Base-by-base conservation (phyloP, 2,329 filamentous ascomycete genomes). In the Colletotrichum coccodes region DNA sequence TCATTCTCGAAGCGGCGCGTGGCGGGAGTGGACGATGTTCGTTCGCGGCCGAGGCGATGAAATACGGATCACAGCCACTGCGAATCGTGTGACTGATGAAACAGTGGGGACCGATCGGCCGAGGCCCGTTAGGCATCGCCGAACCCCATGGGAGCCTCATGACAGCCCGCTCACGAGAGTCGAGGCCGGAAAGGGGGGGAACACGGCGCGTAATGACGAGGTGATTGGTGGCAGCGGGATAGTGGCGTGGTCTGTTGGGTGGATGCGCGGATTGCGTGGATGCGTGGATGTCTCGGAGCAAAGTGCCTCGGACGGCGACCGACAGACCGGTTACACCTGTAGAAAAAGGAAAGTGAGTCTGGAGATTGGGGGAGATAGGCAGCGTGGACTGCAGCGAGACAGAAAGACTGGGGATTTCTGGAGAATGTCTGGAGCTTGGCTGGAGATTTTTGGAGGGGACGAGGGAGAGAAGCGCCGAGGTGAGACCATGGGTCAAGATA, bases 381-480 rank as follows among this genome's bases (percentile, higher is more conserved):
- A 49, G 47, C 57, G 16, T 11, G 16, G 12, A 18, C 26, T 49
- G 14, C 49, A 58, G 28, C 21, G 16, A 47, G 30, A 21, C 16
- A 14, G 34, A 60, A 69, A 64, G 30, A 66, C 23, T 56, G 66
- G 61, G 38, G 61, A 60, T 65, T 65, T 44, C 65, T 65, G 65
- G 65, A 68, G 65, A 66, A 65, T 56, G n/a, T 65, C 49, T 66
- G 61, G 66, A 53, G 53, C 64, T 64, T 53, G 60, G 59, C 64
- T 67, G 59, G 60, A 52, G 58, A 62, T 40, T 11, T 50, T 32
- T 36, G 59, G 64, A n/a, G n/a, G 47, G 64, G 30, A 26, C 38
- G 54, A 65, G 54, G 54, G 56, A 28, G 61, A 69, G 36, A 69
- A 69, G 61, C 26, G 61, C 66, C 66, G 66, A 69, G 60, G 49